Base-by-base conservation (phyloP, 2,329 filamentous ascomycete species). In the Xylaria arbuscula region DNA sequence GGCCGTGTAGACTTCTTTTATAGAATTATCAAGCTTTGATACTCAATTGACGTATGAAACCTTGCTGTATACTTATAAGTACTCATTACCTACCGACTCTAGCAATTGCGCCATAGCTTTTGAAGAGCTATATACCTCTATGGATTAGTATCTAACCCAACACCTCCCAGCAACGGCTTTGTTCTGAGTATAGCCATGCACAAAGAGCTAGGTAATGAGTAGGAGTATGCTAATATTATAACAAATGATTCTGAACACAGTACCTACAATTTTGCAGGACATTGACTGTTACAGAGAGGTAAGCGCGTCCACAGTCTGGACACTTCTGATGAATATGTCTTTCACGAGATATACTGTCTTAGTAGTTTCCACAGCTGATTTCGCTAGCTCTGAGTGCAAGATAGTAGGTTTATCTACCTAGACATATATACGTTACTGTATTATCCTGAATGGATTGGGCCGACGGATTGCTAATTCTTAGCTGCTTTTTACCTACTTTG, bases 261-360 rank as follows among this genome's bases (percentile, higher is more conserved):
- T 7, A 17, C 28, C 28, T 67, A 67, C 24, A 64, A 55, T 56
- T 40, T 17, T 56, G 56, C 28, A n/a, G 15, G 32, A 24, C 32
- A 7, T 61, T 47, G 28, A 57, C 51, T 62, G 42, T 50, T 17
- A 24, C 22, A 61, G 55, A 48, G n/a, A n/a, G n/a, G 45, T 57
- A 48, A 47, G 24, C 13, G 10, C 8, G 47, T 51, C 42, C 40
- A 34, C 40, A 22, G 22, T 28, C 40, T 40, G 45, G 45, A 56
- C 59, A 47, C 40, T 58, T 56, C 34, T 63, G 50, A 57, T 48
- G 51, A 69, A 55, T 48, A 51, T 67, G 59, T 64, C 59, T 67
- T 34, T 67, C 22, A 47, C 47, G 42, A 55, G 67, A 67, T 67
- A 59, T 67, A 36, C 56, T 69, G 67, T 69, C 67, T 69, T 56